These are phyloP conservation scores for Leishmania gerbilli DNA, from an alignment of 208 protist species.

Conservation along the genomic window DNA sequence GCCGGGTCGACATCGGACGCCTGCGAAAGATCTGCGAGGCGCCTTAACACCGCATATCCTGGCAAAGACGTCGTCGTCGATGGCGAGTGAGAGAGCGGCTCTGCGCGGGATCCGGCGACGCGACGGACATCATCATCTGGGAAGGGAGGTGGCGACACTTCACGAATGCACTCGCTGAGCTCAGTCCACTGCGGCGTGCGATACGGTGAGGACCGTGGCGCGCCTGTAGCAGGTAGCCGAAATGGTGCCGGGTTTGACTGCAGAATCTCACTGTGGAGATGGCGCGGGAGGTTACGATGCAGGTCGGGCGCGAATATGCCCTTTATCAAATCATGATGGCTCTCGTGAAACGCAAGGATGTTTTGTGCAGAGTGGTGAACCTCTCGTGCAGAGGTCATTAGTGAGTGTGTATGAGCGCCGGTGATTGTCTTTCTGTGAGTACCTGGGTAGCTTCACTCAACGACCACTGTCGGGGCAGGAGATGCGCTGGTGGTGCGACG, in stretches of 20 bases:
- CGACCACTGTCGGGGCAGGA: neutral
- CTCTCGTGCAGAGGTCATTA: neutral
- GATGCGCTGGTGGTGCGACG: neutral
- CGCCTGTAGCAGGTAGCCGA: neutral
- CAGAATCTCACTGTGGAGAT: neutral
- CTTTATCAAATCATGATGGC: slow-evolving; percentile 45
- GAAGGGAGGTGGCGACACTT: slow-evolving; percentile 6
- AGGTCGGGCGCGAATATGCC: slow-evolving; percentile 29
- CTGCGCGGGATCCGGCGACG: neutral
- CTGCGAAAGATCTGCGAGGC: slow-evolving; percentile 27
- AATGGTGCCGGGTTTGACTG: neutral
- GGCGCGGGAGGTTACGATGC: slow-evolving; percentile 19
- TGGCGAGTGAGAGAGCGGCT: neutral
- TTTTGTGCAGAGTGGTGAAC: slow-evolving; percentile 8
- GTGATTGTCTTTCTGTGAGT: neutral
- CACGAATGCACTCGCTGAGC: slow-evolving; percentile 26
- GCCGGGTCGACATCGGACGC: slow-evolving; percentile 4
- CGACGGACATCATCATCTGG: neutral
- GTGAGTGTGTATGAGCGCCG: neutral
- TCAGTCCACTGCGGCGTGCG: slow-evolving; percentile 29
- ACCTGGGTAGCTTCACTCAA: neutral
- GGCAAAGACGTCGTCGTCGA: neutral
- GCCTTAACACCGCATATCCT: slow-evolving; percentile 6
- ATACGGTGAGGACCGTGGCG: slow-evolving; percentile 2
- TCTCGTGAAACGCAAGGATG: slow-evolving; percentile 48